A percentile compares a stretch with the other conserved stretches of the same genome.
Evolutionary conservation across 306 rosid genomes (phyloP).

Genomic region (Acacia crassicarpa): DNA sequence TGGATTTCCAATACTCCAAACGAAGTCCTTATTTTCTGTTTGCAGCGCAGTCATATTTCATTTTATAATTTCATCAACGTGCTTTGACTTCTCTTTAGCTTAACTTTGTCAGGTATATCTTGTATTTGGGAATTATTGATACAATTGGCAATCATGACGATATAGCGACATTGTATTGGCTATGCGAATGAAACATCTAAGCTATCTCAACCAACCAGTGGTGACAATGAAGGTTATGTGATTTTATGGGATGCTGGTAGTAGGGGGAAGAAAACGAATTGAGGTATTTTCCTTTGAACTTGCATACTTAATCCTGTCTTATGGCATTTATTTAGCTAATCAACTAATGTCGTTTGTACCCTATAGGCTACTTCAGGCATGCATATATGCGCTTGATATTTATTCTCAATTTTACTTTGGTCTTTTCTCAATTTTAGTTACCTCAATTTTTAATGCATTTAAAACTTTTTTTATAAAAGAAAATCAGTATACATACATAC

Average conservation of each 20-base stretch:
- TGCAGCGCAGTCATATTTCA: neutral
- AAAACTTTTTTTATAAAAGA: too few species aligned
- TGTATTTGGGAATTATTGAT: slow-evolving; percentile 62
- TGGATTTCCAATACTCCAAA: neutral
- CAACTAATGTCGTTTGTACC: too few species aligned
- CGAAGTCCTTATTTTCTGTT: neutral
- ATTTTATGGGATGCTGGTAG: slow-evolving; percentile 49
- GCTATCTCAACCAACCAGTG: slow-evolving; percentile 39
- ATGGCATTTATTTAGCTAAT: too few species aligned
- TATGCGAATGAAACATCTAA: slow-evolving; percentile 69
- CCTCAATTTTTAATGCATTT: too few species aligned
- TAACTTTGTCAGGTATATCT: slow-evolving; percentile 58
- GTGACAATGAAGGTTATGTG: slow-evolving; percentile 62
- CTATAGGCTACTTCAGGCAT: too few species aligned
- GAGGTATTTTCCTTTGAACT: slow-evolving; percentile 38
- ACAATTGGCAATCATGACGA: slow-evolving; percentile 71
- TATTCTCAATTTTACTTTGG: too few species aligned
- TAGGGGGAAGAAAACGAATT: slow-evolving; percentile 45
- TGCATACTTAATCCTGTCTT: too few species aligned
- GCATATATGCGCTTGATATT: too few species aligned
- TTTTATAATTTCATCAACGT: neutral
- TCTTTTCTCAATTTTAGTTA: too few species aligned
- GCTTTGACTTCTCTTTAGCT: slow-evolving; percentile 26
- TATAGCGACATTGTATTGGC: slow-evolving; percentile 12
- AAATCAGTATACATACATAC: too few species aligned